phyloP scores from a whole-genome alignment of 2,329 filamentous ascomycete species.

The Cordyceps pruinosa region DNA sequence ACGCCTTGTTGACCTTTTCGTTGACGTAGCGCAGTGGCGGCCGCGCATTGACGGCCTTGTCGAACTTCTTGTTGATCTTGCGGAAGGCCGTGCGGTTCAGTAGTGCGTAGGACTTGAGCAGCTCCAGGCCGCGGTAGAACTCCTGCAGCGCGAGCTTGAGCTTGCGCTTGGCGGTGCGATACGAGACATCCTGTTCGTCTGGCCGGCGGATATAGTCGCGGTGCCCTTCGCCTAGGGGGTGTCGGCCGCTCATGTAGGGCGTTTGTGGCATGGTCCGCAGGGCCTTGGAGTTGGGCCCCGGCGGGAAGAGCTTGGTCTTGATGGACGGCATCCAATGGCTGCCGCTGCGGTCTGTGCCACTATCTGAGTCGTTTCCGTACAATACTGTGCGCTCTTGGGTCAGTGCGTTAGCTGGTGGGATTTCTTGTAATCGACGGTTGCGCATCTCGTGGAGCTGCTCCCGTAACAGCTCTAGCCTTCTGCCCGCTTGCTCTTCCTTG shows the following conservation, averaged over 20 bases:
- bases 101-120: constrained; percentile 85
- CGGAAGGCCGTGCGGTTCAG: constrained; percentile 90
- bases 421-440: constrained; percentile 69
- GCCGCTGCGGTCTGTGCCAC: constrained; percentile 15
- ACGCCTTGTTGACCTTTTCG: constrained; percentile 82
- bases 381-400: constrained; percentile 29
- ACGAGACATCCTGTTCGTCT: constrained; percentile 56
- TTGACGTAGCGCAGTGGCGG: constrained; percentile 77
- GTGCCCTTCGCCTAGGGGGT: constrained; percentile 25
- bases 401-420: not conserved
- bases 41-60: constrained; percentile 77
- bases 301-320: constrained; percentile 45
- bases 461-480: constrained; percentile 62
- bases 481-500: constrained; percentile 79
- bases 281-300: constrained; percentile 55
- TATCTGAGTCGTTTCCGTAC: constrained; percentile 19
- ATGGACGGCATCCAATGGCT: constrained; percentile 45
- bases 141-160: constrained; percentile 87
- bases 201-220: constrained; percentile 48
- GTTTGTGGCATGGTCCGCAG: constrained; percentile 48
- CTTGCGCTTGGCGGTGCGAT: constrained; percentile 83
- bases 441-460: constrained; percentile 92
- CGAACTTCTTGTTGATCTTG: constrained; percentile 98
- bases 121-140: constrained; percentile 84
- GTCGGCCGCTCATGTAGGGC: constrained; percentile 31